Conservation (phyloP, 495 filamentous ascomycete species). For the Aspergillus conjunctus region DNA sequence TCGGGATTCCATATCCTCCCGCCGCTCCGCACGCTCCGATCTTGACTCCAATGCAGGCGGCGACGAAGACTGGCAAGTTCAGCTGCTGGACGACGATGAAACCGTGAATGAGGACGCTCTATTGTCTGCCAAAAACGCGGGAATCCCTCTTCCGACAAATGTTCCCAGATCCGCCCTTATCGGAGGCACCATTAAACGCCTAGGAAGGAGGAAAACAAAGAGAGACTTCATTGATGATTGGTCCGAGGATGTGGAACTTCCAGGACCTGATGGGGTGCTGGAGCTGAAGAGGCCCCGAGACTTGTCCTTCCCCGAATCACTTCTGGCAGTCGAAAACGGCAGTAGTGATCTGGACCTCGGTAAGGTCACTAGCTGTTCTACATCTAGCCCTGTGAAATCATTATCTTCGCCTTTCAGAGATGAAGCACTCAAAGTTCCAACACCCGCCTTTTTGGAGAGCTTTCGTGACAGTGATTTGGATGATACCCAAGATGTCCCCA, state of each 20-base stretch:
- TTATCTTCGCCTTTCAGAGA: slow-evolving; percentile 36
- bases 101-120: slow-evolving; percentile 80
- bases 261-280: slow-evolving; percentile 58
- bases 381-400: slow-evolving; percentile 43
- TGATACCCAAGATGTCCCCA: slow-evolving; percentile 65
- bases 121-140: slow-evolving; percentile 79
- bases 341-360: no score
- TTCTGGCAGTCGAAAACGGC: slow-evolving; percentile 43
- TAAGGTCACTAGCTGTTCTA: slow-evolving; percentile 53
- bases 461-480: slow-evolving; percentile 65
- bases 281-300: slow-evolving; percentile 63
- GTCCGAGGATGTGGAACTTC: slow-evolving; percentile 87
- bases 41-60: slow-evolving; percentile 67
- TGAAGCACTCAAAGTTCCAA: slow-evolving; percentile 30
- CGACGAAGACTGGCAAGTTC: slow-evolving; percentile 85
- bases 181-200: slow-evolving; percentile 90
- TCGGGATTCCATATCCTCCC: slow-evolving; percentile 76
- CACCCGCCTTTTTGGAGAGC: slow-evolving; percentile 49
- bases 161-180: slow-evolving; percentile 92
- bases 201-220: slow-evolving; percentile 78
- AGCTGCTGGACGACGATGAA: slow-evolving; percentile 77
- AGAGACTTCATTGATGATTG: slow-evolving; percentile 83
- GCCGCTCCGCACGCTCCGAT: slow-evolving; percentile 77
- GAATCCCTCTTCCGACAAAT: slow-evolving; percentile 87
- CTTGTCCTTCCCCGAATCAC: slow-evolving; percentile 64